These are phyloP conservation scores for Ogataea allantospora DNA, from an alignment of 805 yeast species.

Conservation along the genomic window DNA sequence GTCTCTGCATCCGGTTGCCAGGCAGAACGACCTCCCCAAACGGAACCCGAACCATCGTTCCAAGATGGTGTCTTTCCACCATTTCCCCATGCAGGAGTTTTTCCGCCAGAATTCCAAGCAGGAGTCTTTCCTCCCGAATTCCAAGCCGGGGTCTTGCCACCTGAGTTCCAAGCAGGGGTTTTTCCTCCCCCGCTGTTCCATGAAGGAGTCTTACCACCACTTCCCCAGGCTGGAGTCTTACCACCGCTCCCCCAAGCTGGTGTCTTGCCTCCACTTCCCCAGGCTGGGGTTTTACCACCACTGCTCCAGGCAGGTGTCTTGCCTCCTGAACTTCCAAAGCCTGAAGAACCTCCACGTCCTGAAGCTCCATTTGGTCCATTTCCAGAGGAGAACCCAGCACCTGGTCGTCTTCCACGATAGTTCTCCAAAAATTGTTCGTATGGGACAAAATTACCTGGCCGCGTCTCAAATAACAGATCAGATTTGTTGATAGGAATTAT, in stretches of 20 bases:
- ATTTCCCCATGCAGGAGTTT: slow-evolving; percentile 43
- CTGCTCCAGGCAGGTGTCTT: slow-evolving; percentile 12
- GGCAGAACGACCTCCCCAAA: slow-evolving; percentile 42
- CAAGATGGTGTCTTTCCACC: slow-evolving; percentile 49
- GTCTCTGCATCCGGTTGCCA: slow-evolving; percentile 38
- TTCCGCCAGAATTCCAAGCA: slow-evolving; percentile 38
- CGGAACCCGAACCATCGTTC: slow-evolving; percentile 30
- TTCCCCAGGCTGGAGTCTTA: slow-evolving; percentile 44
- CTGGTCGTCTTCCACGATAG: slow-evolving; percentile 36
- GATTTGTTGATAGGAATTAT: slow-evolving; percentile 80
- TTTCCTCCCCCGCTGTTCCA: slow-evolving; percentile 43
- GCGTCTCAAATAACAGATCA: slow-evolving; percentile 66
- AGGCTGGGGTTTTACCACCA: slow-evolving; percentile 9
- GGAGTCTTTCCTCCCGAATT: slow-evolving; percentile 38
- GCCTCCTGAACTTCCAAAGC: slow-evolving; percentile 21
- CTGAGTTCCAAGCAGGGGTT: slow-evolving; percentile 43
- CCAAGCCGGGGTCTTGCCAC: slow-evolving; percentile 50
- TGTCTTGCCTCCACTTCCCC: slow-evolving; percentile 28
- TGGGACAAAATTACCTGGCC: slow-evolving; percentile 69
- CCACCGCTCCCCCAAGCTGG: slow-evolving; percentile 30
- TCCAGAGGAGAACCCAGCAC: slow-evolving; percentile 18
- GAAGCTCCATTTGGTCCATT: slow-evolving; percentile 11
- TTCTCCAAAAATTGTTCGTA: slow-evolving; percentile 70
- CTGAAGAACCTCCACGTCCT: slow-evolving; percentile 27
- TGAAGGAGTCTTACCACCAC: slow-evolving; percentile 41